These are phyloP conservation scores for Beauveria rudraprayagi DNA, from an alignment of 2,329 filamentous ascomycete genomes.

Conservation along the genomic window DNA sequence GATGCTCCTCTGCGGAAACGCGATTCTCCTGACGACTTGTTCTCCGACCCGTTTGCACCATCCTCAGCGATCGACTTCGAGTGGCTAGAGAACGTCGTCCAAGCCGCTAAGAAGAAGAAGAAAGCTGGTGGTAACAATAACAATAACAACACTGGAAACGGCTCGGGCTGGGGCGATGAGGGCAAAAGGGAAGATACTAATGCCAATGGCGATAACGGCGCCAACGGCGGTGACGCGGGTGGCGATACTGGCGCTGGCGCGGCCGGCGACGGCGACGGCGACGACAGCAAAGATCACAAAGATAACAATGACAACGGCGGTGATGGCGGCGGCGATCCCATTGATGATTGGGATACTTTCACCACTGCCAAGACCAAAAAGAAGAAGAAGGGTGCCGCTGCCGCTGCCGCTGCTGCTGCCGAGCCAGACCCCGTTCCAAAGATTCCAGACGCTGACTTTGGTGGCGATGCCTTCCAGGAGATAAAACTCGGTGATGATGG, in stretches of 20 bases:
- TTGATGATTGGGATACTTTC: conserved; percentile 26
- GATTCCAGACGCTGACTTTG: conserved; percentile 30
- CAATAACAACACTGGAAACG: neutral
- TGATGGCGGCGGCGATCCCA: conserved; percentile 26
- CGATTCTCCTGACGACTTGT: conserved; percentile 10
- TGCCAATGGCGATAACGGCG: neutral
- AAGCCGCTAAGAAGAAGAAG: conserved; percentile 18
- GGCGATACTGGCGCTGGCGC: conserved; percentile 17
- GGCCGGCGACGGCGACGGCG: conserved; percentile 16
- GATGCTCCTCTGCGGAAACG: neutral
- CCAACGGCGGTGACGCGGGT: conserved; percentile 17
- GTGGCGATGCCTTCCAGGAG: conserved; percentile 52
- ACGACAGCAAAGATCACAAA: conserved; percentile 13
- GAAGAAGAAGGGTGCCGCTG: conserved; percentile 25
- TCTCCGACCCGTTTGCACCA: conserved; percentile 16
- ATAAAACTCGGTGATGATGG: conserved; percentile 56
- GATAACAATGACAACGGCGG: conserved; percentile 18
- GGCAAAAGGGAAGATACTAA: conserved; percentile 8
- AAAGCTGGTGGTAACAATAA: conserved; percentile 10
- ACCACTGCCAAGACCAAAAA: conserved; percentile 28
- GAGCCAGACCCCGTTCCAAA: conserved; percentile 19
- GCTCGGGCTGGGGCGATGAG: conserved; percentile 12
- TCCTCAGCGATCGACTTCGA: conserved; percentile 17
- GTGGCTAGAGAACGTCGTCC: conserved; percentile 14
- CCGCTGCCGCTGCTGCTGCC: conserved; percentile 8